These are phyloP conservation scores for Malus hybrid DNA, from an alignment of 331 rosid genomes.

Conservation along the genomic window DNA sequence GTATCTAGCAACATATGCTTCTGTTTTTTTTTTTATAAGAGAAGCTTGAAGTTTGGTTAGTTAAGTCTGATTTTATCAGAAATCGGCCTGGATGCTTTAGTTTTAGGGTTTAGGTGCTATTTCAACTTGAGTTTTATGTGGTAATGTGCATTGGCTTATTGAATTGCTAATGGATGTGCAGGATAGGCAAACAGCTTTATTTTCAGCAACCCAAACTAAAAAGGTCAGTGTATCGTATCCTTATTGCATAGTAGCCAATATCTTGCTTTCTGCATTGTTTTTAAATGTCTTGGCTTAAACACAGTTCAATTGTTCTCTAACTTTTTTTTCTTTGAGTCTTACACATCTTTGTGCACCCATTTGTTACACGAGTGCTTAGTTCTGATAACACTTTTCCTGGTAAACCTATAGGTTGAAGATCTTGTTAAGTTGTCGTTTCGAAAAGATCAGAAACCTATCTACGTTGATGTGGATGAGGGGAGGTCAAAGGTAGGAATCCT, in stretches of 20 bases:
- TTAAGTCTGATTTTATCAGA: not conserved
- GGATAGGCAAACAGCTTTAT: constrained; percentile 86
- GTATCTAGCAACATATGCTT: not conserved
- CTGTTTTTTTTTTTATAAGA: not conserved
- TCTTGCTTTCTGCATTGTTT: not conserved
- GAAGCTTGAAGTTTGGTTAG: not conserved
- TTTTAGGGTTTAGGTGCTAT: not conserved
- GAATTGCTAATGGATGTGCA: constrained; percentile 33
- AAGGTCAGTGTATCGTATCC: constrained; percentile 48
- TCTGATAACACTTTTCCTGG: not conserved
- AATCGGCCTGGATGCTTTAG: not conserved
- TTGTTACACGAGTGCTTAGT: not conserved
- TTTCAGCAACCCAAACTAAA: constrained; percentile 92
- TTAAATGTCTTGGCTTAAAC: not conserved
- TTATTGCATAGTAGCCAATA: not conserved
- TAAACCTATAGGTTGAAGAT: constrained; percentile 71
- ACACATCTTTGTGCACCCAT: not conserved
- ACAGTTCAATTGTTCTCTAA: not conserved
- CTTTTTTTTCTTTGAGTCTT: not conserved
- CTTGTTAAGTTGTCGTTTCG: constrained; percentile 84
- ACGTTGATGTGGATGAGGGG: constrained; percentile 85
- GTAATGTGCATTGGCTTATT: constrained; percentile 18
- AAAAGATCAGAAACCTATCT: constrained; percentile 41
- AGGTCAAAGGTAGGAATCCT: constrained; percentile 58
- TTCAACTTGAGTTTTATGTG: not conserved